Base-by-base conservation (phyloP, 176 grass and related monocot genomes). In the Carex parvula region DNA sequence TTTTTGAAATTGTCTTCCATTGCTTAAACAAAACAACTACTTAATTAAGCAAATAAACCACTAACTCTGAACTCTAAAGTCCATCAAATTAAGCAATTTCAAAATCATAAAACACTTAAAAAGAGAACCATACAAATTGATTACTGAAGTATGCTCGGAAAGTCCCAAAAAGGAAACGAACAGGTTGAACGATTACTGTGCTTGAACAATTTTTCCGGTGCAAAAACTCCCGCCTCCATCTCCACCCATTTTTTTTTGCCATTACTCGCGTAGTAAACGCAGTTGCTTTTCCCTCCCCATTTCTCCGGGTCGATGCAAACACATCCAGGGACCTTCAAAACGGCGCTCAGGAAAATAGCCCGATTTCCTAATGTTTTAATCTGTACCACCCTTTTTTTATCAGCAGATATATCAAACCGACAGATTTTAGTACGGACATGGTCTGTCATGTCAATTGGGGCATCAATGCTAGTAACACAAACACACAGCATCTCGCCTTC, bases 271-370 rank as follows among this genome's bases (percentile, higher is more conserved):
- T 88, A 81, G 42, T 97, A 92, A 79, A 97, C 84, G 35, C 60
- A 86, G 58, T 94, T 92, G 57, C 58, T 67, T 81, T 86, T 81
- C 52, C 91, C 94, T 64, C 94, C 94, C 94, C 94, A 97, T 72
- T 80, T 87, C 37, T 84, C 42, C 0, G 91, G 91, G 50, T n/a
- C 50, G 29, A 9, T 64, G 69, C 91, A 94, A 44, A 82, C 86
- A 66, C 86, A 84, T 68, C 79, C 87, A 15, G 89, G 48, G 53
- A 54, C 80, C 6, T 46, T 83, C 64, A 61, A 57, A 41, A 75
- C 62, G 13, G 17, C 3, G 41, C 77, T 72, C 46, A 94, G 6
- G 70, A 97, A 94, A 39, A 94, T 20, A 57, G 88, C 84, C 30
- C 22, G 59, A 11, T 92, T 71, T 64, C 80, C 88, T 86, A 94